Conservation (phyloP, 441 rosid genomes). For the Theobroma grandiflorum region DNA sequence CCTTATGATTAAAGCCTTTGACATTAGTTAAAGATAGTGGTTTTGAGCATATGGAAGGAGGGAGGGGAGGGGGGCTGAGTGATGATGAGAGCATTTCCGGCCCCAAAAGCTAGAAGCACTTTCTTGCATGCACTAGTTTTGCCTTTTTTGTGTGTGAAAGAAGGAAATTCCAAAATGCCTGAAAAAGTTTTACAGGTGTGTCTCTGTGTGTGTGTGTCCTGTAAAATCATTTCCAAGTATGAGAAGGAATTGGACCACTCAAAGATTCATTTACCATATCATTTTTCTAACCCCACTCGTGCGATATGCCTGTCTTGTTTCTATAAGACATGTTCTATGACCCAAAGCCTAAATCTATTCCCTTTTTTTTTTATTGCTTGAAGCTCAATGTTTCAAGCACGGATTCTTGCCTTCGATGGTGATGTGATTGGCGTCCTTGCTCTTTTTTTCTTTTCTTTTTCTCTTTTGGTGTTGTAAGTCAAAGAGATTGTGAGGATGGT, state of each 20-base stretch:
- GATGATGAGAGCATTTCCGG: conserved; percentile 5
- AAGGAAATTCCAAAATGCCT: not conserved
- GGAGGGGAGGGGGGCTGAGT: not conserved
- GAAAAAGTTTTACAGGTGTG: not conserved
- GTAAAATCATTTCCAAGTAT: conserved; percentile 7
- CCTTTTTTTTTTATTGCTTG: not conserved
- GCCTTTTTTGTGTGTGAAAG: not conserved
- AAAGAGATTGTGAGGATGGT: too few species aligned
- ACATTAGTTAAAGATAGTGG: conserved; percentile 30
- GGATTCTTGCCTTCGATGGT: not conserved
- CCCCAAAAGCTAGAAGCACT: conserved; percentile 22
- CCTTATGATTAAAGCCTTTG: conserved; percentile 25
- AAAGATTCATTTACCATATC: not conserved
- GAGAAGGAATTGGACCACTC: conserved; percentile 1
- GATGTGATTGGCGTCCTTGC: not conserved
- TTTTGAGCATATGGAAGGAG: not conserved
- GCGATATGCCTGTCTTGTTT: not conserved
- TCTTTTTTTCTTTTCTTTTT: too few species aligned
- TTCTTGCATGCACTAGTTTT: not conserved
- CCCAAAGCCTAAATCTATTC: not conserved
- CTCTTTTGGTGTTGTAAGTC: too few species aligned
- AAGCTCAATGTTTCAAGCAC: not conserved
- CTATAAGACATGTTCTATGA: not conserved
- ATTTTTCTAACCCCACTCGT: not conserved
- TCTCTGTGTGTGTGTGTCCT: not conserved